phyloP scores from a whole-genome alignment of 2,329 filamentous ascomycete species.

The Diaporthe vexans region DNA sequence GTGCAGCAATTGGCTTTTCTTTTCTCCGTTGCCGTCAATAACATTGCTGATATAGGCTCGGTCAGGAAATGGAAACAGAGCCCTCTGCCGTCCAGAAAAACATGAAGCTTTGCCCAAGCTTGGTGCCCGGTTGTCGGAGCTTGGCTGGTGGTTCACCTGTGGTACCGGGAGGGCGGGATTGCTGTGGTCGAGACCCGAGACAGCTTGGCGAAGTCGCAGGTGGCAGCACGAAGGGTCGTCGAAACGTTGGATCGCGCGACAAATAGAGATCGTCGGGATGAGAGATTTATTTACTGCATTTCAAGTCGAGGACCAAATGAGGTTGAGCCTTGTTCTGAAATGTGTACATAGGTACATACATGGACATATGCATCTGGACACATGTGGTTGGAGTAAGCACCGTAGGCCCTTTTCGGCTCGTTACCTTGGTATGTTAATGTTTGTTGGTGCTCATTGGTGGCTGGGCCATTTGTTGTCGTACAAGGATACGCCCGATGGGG shows the following conservation, averaged over 20 bases:
- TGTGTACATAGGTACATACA: neutral
- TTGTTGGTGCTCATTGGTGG: neutral
- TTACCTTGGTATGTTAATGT: neutral
- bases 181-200: slow-evolving; percentile 21
- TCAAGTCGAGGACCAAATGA: no score
- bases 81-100: neutral
- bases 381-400: neutral
- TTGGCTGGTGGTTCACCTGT: slow-evolving; percentile 1
- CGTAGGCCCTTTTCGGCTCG: neutral
- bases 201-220: slow-evolving; percentile 29
- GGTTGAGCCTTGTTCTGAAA: neutral
- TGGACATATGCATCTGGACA: neutral
- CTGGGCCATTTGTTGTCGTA: neutral
- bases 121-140: slow-evolving; percentile 5
- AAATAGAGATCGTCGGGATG: neutral
- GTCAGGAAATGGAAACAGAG: neutral
- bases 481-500: neutral
- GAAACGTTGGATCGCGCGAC: slow-evolving; percentile 13
- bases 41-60: neutral
- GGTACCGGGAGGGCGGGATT: slow-evolving; percentile 27
- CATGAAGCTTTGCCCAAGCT: slow-evolving; percentile 21
- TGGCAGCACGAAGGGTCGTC: slow-evolving; percentile 16
- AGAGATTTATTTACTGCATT: slow-evolving; percentile 2
- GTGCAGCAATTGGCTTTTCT: slow-evolving; percentile 12
- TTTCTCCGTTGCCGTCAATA: neutral